Percentiles rank a stretch among this genome's conserved stretches.
Evolutionary conservation across 495 filamentous ascomycete species (phyloP).

Genomic region (Halenospora varia): DNA sequence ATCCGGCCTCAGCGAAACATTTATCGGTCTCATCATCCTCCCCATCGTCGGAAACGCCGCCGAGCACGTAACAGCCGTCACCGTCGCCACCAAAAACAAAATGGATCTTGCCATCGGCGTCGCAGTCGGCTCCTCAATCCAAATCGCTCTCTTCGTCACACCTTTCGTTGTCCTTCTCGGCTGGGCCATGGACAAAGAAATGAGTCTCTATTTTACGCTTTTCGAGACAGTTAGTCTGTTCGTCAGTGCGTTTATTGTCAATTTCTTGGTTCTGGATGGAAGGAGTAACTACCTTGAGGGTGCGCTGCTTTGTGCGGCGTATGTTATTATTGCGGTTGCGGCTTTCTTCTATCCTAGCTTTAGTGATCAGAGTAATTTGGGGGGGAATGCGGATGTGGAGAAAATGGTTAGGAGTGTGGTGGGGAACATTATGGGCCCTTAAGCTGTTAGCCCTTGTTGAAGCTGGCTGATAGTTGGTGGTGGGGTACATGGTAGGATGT

Average conservation of each 20-base stretch:
- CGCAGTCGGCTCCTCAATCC: constrained; percentile 87
- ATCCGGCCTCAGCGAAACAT: constrained; percentile 82
- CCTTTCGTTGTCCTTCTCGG: constrained; percentile 87
- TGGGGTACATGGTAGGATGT: no score
- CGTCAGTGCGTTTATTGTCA: constrained; percentile 82
- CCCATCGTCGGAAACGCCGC: constrained; percentile 98
- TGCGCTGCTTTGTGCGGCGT: constrained; percentile 73
- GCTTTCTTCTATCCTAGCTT: constrained; percentile 79
- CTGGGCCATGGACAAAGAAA: constrained; percentile 78
- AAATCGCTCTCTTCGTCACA: constrained; percentile 91
- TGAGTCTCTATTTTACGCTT: constrained; percentile 88
- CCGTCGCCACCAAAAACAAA: constrained; percentile 91
- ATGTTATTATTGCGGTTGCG: constrained; percentile 80
- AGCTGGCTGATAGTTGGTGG: no score
- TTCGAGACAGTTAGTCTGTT: constrained; percentile 96
- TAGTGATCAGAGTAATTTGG: constrained; percentile 39
- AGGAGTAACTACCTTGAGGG: constrained; percentile 96
- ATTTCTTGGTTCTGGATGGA: constrained; percentile 88
- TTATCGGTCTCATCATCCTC: constrained; percentile 92
- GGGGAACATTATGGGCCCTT: no score
- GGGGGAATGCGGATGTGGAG: constrained; percentile 23
- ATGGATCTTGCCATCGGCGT: constrained; percentile 97
- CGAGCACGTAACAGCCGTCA: constrained; percentile 91
- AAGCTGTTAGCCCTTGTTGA: no score
- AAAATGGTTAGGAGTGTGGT: constrained; percentile 7